Base-by-base conservation (phyloP, 768 basidiomycete genomes). In the Inosperma sp. region DNA sequence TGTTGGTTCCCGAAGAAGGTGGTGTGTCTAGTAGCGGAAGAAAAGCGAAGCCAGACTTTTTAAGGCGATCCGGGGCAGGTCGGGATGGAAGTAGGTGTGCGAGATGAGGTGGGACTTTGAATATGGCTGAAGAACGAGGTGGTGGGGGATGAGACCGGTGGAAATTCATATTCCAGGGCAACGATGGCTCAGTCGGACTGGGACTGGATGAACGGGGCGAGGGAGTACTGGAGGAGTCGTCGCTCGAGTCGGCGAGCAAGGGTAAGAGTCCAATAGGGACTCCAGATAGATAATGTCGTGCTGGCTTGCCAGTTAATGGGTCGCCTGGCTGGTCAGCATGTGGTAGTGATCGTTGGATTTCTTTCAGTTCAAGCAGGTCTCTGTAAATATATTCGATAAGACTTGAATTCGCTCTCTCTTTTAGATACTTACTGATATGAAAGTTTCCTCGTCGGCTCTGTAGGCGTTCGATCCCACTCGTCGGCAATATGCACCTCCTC, bases 381-480 rank as follows among this genome's bases (percentile, higher is more conserved):
- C n/a, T n/a, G n/a, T n/a, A n/a, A n/a, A n/a, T n/a, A n/a, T n/a
- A n/a, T n/a, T n/a, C n/a, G n/a, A n/a, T n/a, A n/a, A n/a, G n/a
- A n/a, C n/a, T n/a, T n/a, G n/a, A n/a, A n/a, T n/a, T n/a, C n/a
- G n/a, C n/a, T n/a, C n/a, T n/a, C n/a, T n/a, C n/a, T n/a, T n/a
- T n/a, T n/a, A n/a, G n/a, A n/a, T n/a, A n/a, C n/a, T n/a, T n/a
- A n/a, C 84, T 82, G 75, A 61, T 86, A 88, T 2, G 79, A 75
- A 56, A 88, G 67, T 52, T 73, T 76, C 26, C 74, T 73, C 5
- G 83, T 76, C 21, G 84, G 80, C 33, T 85, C 82, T 2, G 76
- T 74, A 2, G 87, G 86, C 1, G 84, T 86, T 13, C 87, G 75
- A 63, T 89, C 87, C 87, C 87, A 88, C 49, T 86, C 84, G 62